Conservation (phyloP, 2,329 filamentous ascomycete species). For the Exophiala bonariae region DNA sequence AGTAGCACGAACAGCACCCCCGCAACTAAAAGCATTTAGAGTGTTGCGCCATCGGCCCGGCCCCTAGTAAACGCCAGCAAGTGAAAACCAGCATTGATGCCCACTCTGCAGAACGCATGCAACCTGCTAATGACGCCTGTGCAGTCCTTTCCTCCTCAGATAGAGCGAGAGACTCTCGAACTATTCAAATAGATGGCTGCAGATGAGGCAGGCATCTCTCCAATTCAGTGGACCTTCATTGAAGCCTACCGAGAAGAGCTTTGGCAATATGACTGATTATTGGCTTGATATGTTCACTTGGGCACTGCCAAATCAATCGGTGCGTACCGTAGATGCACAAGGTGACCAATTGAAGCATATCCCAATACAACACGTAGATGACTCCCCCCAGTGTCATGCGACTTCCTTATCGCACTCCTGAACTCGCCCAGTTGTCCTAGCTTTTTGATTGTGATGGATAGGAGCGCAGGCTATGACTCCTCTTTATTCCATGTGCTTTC, state of each 20-base stretch:
- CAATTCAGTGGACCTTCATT: neutral
- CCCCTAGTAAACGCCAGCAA: neutral
- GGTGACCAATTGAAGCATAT: neutral
- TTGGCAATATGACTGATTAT: neutral
- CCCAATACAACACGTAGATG: neutral
- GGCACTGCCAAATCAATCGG: neutral
- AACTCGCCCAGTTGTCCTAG: neutral
- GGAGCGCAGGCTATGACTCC: neutral
- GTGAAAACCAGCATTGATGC: too few species aligned
- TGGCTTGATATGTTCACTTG: neutral
- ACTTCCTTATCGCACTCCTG: neutral
- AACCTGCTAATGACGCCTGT: neutral
- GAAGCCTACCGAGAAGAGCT: neutral
- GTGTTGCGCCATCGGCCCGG: constrained; percentile 1
- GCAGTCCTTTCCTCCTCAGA: neutral
- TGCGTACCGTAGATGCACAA: neutral
- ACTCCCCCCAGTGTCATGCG: neutral
- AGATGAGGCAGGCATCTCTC: too few species aligned
- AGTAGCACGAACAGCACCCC: constrained; percentile 2
- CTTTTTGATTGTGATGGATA: neutral
- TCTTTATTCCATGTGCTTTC: neutral
- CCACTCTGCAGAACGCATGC: neutral
- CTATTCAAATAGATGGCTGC: neutral
- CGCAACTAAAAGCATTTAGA: constrained; percentile 1
- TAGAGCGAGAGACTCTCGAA: neutral